phyloP scores from a whole-genome alignment of 2,329 filamentous ascomycete species.

The Phaeosphaeria sp. region DNA sequence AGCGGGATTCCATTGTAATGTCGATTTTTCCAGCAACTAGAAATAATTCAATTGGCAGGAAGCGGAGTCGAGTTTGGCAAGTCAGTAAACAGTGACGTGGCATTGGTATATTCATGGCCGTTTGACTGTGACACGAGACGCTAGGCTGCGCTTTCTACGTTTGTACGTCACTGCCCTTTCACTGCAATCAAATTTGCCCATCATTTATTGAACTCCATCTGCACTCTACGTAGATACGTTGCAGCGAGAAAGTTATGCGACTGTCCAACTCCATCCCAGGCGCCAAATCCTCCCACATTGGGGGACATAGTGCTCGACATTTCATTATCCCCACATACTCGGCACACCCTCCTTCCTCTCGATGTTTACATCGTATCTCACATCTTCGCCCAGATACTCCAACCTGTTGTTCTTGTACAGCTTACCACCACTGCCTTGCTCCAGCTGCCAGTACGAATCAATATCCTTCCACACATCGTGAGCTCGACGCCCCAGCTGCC shows the following conservation, averaged over 20 bases:
- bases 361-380: not conserved
- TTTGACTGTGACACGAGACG: not conserved
- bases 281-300: not conserved
- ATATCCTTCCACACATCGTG: conserved; percentile 22
- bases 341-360: not conserved
- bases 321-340: conserved; percentile 15
- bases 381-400: conserved; percentile 16
- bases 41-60: not conserved
- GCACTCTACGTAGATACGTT: not conserved
- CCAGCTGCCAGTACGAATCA: conserved; percentile 15
- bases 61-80: not conserved
- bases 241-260: not conserved
- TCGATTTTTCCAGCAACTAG: not conserved
- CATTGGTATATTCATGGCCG: not conserved
- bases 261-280: too few relatives aligned
- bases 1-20: not conserved
- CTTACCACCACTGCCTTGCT: conserved; percentile 11
- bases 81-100: not conserved
- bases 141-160: not conserved
- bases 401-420: conserved; percentile 11
- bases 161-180: not conserved
- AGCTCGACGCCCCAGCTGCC: conserved; percentile 7
- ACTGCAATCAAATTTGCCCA: not conserved
- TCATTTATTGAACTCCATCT: not conserved
- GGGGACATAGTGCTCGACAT: not conserved